These are phyloP conservation scores for Acrocalymma vagum DNA, from an alignment of 2,329 filamentous ascomycete species.

Conservation along the genomic window DNA sequence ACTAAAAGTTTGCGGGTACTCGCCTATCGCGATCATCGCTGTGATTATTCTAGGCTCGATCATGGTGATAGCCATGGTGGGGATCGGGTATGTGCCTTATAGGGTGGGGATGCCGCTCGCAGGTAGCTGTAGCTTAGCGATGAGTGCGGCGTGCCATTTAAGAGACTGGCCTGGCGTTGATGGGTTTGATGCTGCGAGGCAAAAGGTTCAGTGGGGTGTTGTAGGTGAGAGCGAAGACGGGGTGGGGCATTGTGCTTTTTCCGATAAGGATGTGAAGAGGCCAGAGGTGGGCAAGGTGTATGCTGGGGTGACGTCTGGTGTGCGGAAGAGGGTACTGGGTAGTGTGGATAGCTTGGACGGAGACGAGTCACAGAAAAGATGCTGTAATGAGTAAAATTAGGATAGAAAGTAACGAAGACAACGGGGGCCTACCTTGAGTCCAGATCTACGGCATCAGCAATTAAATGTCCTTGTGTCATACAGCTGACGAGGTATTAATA, in stretches of 20 bases:
- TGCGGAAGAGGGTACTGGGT: too few species aligned
- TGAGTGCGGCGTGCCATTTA: slow-evolving; percentile 36
- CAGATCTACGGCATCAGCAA: too few species aligned
- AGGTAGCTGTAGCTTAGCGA: slow-evolving; percentile 68
- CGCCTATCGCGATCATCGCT: slow-evolving; percentile 27
- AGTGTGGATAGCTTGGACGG: too few species aligned
- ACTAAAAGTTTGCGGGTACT: slow-evolving; percentile 32
- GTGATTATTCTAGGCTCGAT: slow-evolving; percentile 19
- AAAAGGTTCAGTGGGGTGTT: slow-evolving; percentile 27
- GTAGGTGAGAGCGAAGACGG: slow-evolving; percentile 12
- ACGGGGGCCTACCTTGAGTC: too few species aligned
- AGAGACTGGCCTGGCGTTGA: slow-evolving; percentile 7
- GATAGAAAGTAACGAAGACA: too few species aligned
- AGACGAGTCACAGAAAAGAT: too few species aligned
- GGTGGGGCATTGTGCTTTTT: slow-evolving; percentile 28
- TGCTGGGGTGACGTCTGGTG: too few species aligned
- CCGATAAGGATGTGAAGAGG: slow-evolving; percentile 11
- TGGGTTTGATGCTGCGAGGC: neutral
- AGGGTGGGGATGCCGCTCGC: slow-evolving; percentile 85
- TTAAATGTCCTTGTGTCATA: too few species aligned
- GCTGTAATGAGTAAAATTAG: too few species aligned
- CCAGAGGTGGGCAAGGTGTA: slow-evolving; percentile 14
- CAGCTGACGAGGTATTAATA: too few species aligned
- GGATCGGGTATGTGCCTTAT: slow-evolving; percentile 76
- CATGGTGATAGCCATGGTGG: slow-evolving; percentile 23